phyloP scores from a whole-genome alignment of 2,329 filamentous ascomycete species.

The Aquanectria penicillioides region DNA sequence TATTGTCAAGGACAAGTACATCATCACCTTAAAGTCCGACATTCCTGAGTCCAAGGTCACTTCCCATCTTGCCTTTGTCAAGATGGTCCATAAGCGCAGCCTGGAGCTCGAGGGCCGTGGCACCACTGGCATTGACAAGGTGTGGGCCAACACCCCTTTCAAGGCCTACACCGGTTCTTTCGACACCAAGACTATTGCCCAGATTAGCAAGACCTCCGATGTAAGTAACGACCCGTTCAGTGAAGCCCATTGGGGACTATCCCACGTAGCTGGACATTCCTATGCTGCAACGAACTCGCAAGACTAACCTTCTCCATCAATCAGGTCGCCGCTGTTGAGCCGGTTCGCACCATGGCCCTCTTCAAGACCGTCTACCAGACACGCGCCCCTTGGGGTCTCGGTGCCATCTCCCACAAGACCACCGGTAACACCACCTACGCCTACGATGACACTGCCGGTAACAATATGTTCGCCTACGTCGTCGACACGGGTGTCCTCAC shows the following conservation, averaged over 20 bases:
- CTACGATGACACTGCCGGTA: constrained; percentile 54
- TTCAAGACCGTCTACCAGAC: constrained; percentile 48
- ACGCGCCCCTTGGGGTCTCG: constrained; percentile 55
- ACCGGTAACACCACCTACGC: constrained; percentile 48
- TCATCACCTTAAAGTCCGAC: constrained; percentile 55
- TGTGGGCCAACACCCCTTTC: constrained; percentile 45
- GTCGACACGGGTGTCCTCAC: constrained; percentile 64
- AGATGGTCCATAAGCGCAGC: constrained; percentile 44
- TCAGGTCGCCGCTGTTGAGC: constrained; percentile 48
- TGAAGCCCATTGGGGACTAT: not conserved
- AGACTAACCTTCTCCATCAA: not conserved
- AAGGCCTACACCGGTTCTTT: constrained; percentile 57
- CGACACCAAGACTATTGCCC: constrained; percentile 52
- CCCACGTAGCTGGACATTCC: constrained; percentile 5
- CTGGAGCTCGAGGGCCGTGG: constrained; percentile 46
- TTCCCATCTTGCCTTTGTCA: constrained; percentile 48
- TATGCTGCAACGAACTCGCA: not conserved
- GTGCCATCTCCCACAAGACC: constrained; percentile 54
- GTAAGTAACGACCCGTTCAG: constrained; percentile 41
- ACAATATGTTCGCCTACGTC: constrained; percentile 59
- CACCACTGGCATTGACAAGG: constrained; percentile 16
- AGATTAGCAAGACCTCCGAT: constrained; percentile 51
- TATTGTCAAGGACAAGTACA: constrained; percentile 53
- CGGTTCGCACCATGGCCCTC: constrained; percentile 42
- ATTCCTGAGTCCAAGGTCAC: constrained; percentile 44